A percentile compares a stretch with the other conserved stretches of the same genome.
Evolutionary conservation across 495 filamentous ascomycete species (phyloP).

Genomic region (Hypoxylon intermedium): DNA sequence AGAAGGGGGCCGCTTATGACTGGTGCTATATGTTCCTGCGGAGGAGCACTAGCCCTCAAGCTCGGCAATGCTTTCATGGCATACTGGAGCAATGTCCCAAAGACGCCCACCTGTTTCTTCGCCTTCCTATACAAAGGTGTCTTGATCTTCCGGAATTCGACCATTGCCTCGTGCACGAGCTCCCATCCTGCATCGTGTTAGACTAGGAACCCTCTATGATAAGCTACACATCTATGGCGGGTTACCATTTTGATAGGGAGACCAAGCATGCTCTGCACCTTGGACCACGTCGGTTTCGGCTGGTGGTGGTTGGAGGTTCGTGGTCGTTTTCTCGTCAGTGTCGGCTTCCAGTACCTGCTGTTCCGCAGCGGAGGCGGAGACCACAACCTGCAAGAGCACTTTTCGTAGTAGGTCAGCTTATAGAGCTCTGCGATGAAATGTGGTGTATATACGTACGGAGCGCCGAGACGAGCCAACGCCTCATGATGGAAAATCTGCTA

Average conservation of each 20-base stretch:
- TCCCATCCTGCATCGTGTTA: conserved; percentile 49
- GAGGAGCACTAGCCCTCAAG: conserved; percentile 50
- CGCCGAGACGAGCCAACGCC: conserved; percentile 49
- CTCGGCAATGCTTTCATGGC: conserved; percentile 52
- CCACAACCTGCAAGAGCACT: conserved; percentile 59
- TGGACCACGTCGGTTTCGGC: conserved; percentile 39
- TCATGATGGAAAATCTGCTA: conserved; percentile 47
- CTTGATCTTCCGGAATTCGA: conserved; percentile 52
- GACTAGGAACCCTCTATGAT: conserved; percentile 11
- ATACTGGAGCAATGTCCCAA: conserved; percentile 47
- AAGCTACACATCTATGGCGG: background rate
- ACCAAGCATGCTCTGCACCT: conserved; percentile 31
- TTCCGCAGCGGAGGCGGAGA: conserved; percentile 43
- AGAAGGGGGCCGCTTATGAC: conserved; percentile 50
- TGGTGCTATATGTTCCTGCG: conserved; percentile 38
- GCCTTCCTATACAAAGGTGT: conserved; percentile 43
- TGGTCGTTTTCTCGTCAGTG: conserved; percentile 31
- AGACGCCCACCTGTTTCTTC: conserved; percentile 49
- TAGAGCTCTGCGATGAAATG: conserved; percentile 27
- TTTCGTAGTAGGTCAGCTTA: conserved; percentile 20
- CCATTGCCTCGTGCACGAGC: conserved; percentile 52
- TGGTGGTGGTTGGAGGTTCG: conserved; percentile 38
- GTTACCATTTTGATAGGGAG: conserved; percentile 44
- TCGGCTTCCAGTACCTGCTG: conserved; percentile 47
- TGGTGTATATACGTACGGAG: conserved; percentile 47